These are phyloP conservation scores for Aspergillus saccharolyticus DNA, from an alignment of 495 filamentous ascomycete species.

Conservation along the genomic window DNA sequence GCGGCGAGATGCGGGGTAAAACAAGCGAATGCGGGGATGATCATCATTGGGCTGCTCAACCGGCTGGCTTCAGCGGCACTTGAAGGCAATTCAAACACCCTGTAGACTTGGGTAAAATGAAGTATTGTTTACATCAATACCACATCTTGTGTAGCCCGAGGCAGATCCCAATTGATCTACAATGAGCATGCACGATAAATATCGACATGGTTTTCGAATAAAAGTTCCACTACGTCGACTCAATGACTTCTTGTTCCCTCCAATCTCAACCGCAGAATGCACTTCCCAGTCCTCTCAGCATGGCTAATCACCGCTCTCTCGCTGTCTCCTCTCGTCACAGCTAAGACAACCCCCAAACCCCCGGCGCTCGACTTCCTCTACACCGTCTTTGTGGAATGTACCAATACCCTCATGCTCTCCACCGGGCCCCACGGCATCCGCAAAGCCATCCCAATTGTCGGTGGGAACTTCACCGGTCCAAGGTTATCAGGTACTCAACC, in stretches of 20 bases:
- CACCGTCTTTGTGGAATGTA: slow-evolving; percentile 25
- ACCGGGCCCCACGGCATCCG: slow-evolving; percentile 23
- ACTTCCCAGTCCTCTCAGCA: background rate
- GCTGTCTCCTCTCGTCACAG: background rate
- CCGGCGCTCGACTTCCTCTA: slow-evolving; percentile 26
- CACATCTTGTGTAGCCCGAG: background rate
- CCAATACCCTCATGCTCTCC: slow-evolving; percentile 17
- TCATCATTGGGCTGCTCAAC: too few relatives aligned
- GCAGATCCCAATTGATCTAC: background rate
- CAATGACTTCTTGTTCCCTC: background rate
- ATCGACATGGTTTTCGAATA: too few relatives aligned
- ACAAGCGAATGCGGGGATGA: too few relatives aligned
- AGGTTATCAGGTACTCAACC: slow-evolving; percentile 17
- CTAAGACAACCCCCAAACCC: background rate
- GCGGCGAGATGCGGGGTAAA: too few relatives aligned
- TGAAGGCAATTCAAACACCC: background rate
- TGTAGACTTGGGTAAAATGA: background rate
- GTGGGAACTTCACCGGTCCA: slow-evolving; percentile 31
- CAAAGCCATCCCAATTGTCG: slow-evolving; percentile 27
- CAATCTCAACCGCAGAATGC: background rate
- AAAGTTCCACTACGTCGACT: background rate
- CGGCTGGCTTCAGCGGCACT: background rate
- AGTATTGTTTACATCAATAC: background rate
- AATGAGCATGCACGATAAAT: background rate
- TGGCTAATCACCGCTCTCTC: background rate